Base-by-base conservation (phyloP, 768 basidiomycete genomes). In the Clitopilus hobsonii region DNA sequence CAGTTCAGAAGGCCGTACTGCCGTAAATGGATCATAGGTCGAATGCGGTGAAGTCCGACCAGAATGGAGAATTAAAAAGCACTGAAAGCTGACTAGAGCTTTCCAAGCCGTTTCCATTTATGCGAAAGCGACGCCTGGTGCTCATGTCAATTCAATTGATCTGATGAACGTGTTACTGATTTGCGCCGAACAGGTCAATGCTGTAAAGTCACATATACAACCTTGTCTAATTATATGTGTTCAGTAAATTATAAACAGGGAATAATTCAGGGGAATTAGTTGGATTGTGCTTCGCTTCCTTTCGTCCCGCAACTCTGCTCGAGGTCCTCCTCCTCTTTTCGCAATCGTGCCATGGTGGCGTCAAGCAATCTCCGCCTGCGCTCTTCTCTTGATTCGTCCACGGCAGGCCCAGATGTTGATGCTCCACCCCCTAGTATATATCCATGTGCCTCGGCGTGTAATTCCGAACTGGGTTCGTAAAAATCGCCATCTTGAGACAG, bases 271-370 rank as follows among this genome's bases (percentile, higher is more conserved):
- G 41, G 41, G 14, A 45, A 18, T 3, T 20, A 18, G n/a, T 23
- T 18, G 10, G n/a, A 45, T 18, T 45, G 41, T 20, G 41, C 22
- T 45, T 16, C 11, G 22, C 41, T 45, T 45, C 41, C 41, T 45
- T 45, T 45, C 3, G 86, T 89, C 23, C 88, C 89, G 67, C 89
- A 90, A 53, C 80, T 82, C 41, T 81, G 73, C 64, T 90, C 89
- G 16, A 89, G 65, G 57, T 89, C 84, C 60, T 89, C 82, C 54
- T 90, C 89, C 60, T 88, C 82, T 58, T 73, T 79, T 62, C 70
- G 73, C 54, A 89, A 63, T 25, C 89, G 78, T 24, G 68, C 73
- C 68, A 82, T 77, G 1, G 86, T 82, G 13, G 89, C 89, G 11
- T 83, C 79, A 29, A 88, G 63, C 48, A 82, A 65, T 51, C 77